These are phyloP conservation scores for Zychaea mexicana DNA, from an alignment of 371 early-diverging fungal species.

Conservation along the genomic window DNA sequence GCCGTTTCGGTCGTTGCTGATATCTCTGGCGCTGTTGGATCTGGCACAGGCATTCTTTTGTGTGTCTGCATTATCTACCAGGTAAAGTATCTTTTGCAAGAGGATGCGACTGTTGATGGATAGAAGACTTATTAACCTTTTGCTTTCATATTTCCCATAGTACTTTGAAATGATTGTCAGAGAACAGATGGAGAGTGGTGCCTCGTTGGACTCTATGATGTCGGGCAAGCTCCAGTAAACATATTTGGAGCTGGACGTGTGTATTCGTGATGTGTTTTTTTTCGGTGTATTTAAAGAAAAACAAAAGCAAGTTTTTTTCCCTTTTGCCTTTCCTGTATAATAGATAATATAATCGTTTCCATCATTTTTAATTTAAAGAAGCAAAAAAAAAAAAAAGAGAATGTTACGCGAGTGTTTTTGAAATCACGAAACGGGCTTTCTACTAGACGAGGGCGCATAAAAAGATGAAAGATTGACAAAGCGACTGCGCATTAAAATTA, in stretches of 20 bases:
- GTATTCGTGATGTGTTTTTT: background rate
- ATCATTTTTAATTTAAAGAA: background rate
- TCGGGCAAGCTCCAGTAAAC: conserved; percentile 6
- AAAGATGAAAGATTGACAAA: too few relatives aligned
- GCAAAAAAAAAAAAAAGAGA: too few relatives aligned
- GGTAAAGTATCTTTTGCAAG: conserved; percentile 7
- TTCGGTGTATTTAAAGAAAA: background rate
- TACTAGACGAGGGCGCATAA: too few relatives aligned
- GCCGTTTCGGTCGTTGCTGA: conserved; percentile 95
- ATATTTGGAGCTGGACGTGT: background rate
- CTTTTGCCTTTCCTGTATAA: background rate
- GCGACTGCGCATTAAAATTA: too few relatives aligned
- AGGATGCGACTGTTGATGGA: background rate
- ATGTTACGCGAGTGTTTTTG: too few relatives aligned
- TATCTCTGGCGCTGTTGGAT: conserved; percentile 93
- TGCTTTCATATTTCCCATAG: conserved; percentile 14
- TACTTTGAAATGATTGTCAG: conserved; percentile 98
- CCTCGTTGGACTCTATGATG: conserved; percentile 52
- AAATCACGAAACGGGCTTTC: too few relatives aligned
- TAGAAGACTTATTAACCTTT: conserved; percentile 28
- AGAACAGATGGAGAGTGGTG: conserved; percentile 84
- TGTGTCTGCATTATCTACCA: conserved; percentile 99
- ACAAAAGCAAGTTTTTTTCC: too few relatives aligned
- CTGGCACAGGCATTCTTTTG: conserved; percentile 99
- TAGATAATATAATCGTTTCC: background rate